Evolutionary conservation across 768 basidiomycete genomes (phyloP).

Genomic region (Leccinum uliginosum): DNA sequence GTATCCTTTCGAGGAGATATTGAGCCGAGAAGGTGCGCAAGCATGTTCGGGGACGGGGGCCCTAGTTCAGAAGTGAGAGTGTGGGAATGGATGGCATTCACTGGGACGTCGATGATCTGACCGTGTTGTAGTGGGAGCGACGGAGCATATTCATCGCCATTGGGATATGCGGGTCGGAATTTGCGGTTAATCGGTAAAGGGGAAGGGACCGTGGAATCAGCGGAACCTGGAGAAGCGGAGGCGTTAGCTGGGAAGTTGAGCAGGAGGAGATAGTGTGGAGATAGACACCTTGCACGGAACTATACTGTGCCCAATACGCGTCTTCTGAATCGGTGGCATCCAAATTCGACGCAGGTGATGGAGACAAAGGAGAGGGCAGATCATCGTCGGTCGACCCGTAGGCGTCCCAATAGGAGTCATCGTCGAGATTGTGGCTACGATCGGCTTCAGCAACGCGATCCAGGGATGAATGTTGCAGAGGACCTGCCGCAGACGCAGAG

Average conservation of each 20-base stretch:
- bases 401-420: conserved; percentile 66
- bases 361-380: conserved; percentile 10
- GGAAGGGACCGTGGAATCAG: conserved; percentile 66
- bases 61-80: conserved; percentile 4
- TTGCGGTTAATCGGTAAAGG: conserved; percentile 32
- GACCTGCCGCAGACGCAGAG: conserved; percentile 14
- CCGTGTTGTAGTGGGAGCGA: conserved; percentile 6
- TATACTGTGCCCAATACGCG: conserved; percentile 75
- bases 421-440: conserved; percentile 30
- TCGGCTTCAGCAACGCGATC: conserved; percentile 8
- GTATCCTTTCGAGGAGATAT: conserved; percentile 25
- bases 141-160: conserved; percentile 1
- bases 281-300: conserved; percentile 58
- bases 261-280: conserved; percentile 12
- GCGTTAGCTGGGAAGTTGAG: conserved; percentile 4
- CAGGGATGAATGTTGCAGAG: background rate
- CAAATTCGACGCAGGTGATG: conserved; percentile 14
- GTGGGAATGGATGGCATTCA: conserved; percentile 16
- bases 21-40: conserved; percentile 24
- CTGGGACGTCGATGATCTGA: conserved; percentile 12
- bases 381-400: conserved; percentile 43
- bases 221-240: conserved; percentile 46
- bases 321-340: conserved; percentile 38
- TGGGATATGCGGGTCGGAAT: conserved; percentile 12
- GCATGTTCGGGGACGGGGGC: conserved; percentile 26